These are phyloP conservation scores for Neopestalotiopsis sp. DNA, from an alignment of 2,329 filamentous ascomycete genomes.

Conservation along the genomic window DNA sequence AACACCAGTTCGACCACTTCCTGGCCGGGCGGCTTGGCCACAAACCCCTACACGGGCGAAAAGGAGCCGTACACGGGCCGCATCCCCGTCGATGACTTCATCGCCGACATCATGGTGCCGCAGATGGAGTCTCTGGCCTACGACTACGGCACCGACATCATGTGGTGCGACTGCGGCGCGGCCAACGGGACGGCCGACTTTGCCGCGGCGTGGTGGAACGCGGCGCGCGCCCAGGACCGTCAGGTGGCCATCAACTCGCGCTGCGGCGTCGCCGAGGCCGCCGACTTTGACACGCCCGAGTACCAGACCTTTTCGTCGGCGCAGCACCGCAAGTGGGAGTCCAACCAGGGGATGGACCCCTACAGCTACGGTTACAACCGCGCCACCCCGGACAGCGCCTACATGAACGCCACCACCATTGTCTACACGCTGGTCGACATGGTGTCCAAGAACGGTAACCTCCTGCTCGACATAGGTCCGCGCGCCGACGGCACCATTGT, in stretches of 20 bases:
- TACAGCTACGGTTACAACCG: constrained; percentile 62
- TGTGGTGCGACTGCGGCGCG: constrained; percentile 51
- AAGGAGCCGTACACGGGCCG: constrained; percentile 45
- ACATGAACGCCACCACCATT: constrained; percentile 55
- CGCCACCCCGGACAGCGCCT: constrained; percentile 50
- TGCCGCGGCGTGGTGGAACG: constrained; percentile 46
- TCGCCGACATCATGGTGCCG: constrained; percentile 45
- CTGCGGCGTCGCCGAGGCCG: constrained; percentile 53
- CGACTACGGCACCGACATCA: constrained; percentile 47
- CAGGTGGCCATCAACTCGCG: constrained; percentile 60
- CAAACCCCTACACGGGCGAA: constrained; percentile 45
- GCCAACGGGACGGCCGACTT: constrained; percentile 45
- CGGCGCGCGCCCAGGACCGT: constrained; percentile 41
- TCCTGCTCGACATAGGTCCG: constrained; percentile 59
- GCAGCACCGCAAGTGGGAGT: constrained; percentile 62
- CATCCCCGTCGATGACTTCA: constrained; percentile 43
- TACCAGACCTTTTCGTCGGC: constrained; percentile 54
- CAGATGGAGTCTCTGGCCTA: constrained; percentile 49
- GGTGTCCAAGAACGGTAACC: constrained; percentile 60
- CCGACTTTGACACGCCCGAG: constrained; percentile 63
- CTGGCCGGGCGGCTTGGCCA: constrained; percentile 43
- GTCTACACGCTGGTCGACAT: constrained; percentile 56
- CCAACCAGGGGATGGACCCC: constrained; percentile 61
- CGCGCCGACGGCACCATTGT: constrained; percentile 56
- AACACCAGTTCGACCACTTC: constrained; percentile 31